phyloP scores from a whole-genome alignment of 305 asterid species.

The Rubia occidens region DNA sequence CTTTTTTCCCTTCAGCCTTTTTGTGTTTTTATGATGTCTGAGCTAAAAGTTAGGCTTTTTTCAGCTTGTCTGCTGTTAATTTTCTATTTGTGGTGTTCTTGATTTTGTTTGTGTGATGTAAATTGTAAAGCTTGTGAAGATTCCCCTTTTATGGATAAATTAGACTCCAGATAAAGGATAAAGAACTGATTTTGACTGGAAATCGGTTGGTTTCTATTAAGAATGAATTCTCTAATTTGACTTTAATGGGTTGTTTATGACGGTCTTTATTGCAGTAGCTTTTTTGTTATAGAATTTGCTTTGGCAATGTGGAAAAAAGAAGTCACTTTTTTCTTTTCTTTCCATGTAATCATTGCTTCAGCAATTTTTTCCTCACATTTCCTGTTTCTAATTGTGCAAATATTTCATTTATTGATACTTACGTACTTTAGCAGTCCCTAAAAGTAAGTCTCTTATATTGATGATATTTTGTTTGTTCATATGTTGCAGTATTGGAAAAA shows the following conservation, averaged over 20 bases:
- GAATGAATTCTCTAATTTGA: background rate
- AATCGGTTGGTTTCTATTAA: background rate
- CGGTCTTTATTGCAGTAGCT: background rate
- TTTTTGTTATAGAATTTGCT: background rate
- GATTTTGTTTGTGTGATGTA: background rate
- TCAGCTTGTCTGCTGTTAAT: background rate
- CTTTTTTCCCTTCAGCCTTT: background rate
- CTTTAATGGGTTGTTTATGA: conserved; percentile 2
- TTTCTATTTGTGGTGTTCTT: background rate
- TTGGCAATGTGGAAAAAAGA: background rate
- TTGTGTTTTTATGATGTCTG: background rate
- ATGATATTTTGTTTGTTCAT: background rate
- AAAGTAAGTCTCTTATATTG: background rate
- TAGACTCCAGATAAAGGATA: background rate
- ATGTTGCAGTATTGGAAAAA: conserved; percentile 8
- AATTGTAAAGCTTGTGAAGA: background rate
- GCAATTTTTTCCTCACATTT: background rate
- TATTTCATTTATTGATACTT: background rate
- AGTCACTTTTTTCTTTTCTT: background rate
- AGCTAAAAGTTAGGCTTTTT: background rate
- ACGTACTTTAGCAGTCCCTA: background rate
- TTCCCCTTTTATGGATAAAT: background rate
- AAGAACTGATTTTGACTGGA: background rate
- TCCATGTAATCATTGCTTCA: background rate
- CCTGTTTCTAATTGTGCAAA: background rate